Conservation (phyloP, 1,284 basidiomycete species). For the Wallemia ichthyophaga region DNA sequence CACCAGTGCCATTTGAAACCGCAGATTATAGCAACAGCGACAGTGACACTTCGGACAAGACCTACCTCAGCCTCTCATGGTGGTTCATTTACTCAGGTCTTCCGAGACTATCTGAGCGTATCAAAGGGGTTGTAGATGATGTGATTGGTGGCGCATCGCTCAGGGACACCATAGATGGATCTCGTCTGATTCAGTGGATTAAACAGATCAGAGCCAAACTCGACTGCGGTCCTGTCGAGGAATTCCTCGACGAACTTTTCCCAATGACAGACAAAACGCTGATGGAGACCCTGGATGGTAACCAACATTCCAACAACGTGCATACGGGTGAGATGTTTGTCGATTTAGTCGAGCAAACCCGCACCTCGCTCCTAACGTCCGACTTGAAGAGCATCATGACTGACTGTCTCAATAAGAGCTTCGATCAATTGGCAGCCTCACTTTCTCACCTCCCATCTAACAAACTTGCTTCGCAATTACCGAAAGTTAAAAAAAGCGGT, state of each 20-base stretch:
- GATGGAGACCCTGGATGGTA: neutral
- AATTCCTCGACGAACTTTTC: neutral
- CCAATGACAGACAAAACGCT: neutral
- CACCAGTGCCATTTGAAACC: neutral
- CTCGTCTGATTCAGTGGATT: neutral
- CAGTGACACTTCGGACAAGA: neutral
- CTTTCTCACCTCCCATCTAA: neutral
- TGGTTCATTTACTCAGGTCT: neutral
- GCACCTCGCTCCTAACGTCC: neutral
- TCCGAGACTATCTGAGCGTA: neutral
- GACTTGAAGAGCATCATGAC: neutral
- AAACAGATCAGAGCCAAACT: neutral
- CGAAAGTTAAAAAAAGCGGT: neutral
- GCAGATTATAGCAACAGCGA: neutral
- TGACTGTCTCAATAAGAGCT: neutral
- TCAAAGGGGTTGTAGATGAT: neutral
- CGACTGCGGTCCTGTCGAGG: neutral
- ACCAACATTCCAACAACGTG: neutral
- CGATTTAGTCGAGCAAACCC: slow-evolving; percentile 62
- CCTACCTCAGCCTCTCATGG: neutral
- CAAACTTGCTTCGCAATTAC: neutral
- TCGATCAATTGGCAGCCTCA: neutral
- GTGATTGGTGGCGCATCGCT: neutral
- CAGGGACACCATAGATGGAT: neutral
- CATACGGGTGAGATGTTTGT: slow-evolving; percentile 16